phyloP scores from a whole-genome alignment of 345 rosid species.

The Litchi chinensis region DNA sequence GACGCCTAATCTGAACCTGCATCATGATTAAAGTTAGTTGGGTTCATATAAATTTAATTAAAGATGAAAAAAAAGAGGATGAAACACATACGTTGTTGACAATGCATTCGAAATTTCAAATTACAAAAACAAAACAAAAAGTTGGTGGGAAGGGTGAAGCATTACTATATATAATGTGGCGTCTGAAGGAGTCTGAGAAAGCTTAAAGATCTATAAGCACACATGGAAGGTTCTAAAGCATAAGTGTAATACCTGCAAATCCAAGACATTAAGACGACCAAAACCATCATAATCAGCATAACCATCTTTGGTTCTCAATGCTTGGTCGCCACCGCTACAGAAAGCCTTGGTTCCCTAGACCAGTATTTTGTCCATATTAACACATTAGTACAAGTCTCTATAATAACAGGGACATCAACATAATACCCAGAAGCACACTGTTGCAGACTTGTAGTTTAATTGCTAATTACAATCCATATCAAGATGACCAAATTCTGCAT shows the following conservation, averaged over 20 bases:
- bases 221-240: neutral
- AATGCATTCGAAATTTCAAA: neutral
- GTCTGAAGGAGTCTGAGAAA: neutral
- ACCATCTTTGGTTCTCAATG: constrained; percentile 69
- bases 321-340: constrained; percentile 94
- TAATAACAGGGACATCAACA: neutral
- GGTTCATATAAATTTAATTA: neutral
- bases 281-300: constrained; percentile 73
- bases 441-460: neutral
- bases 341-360: constrained; percentile 86
- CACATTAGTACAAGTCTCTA: neutral
- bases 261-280: constrained; percentile 81
- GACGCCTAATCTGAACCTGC: constrained; percentile 88
- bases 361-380: constrained; percentile 20
- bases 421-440: neutral
- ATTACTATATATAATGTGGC: constrained; percentile 1
- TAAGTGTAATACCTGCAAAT: constrained; percentile 64
- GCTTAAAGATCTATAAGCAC: neutral
- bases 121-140: neutral
- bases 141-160: neutral
- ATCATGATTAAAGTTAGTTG: constrained; percentile 6
- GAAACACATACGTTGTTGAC: neutral
- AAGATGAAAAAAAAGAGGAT: neutral
- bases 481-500: too few relatives aligned
- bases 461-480: neutral